Conservation (phyloP, 768 basidiomycete species). For the Russula foetens region DNA sequence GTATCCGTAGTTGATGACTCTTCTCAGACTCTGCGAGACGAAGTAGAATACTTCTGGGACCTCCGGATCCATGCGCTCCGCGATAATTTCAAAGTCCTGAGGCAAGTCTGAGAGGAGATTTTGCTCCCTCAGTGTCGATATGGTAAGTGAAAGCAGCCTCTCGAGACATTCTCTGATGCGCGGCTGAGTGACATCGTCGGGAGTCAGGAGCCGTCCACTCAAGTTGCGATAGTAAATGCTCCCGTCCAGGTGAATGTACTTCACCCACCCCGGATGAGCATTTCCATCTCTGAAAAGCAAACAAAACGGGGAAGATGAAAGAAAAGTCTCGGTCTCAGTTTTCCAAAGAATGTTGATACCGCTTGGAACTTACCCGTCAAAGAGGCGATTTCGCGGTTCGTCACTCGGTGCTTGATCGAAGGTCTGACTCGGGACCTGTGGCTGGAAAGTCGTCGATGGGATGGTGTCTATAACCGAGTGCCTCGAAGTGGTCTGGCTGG, state of each 20-base stretch:
- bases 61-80: slow-evolving; percentile 7
- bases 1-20: slow-evolving; percentile 5
- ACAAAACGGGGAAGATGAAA: too few species aligned
- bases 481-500: neutral
- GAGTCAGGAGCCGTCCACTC: neutral
- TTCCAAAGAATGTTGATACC: too few species aligned
- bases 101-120: slow-evolving; percentile 1
- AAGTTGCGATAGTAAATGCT: neutral
- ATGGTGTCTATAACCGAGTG: neutral
- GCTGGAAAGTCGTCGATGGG: neutral
- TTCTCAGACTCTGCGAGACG: neutral
- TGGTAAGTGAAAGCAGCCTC: neutral
- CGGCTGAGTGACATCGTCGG: slow-evolving; percentile 7
- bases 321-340: neutral
- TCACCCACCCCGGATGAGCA: neutral
- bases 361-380: neutral
- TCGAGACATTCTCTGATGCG: neutral
- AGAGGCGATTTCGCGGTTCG: neutral
- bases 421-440: neutral
- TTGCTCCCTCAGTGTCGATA: neutral
- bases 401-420: neutral
- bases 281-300: neutral
- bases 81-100: slow-evolving; percentile 2
- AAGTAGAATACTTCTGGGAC: slow-evolving; percentile 6
- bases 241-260: slow-evolving; percentile 1